phyloP scores from a whole-genome alignment of 176 grass and related monocot species.

The Oryza meyeriana region DNA sequence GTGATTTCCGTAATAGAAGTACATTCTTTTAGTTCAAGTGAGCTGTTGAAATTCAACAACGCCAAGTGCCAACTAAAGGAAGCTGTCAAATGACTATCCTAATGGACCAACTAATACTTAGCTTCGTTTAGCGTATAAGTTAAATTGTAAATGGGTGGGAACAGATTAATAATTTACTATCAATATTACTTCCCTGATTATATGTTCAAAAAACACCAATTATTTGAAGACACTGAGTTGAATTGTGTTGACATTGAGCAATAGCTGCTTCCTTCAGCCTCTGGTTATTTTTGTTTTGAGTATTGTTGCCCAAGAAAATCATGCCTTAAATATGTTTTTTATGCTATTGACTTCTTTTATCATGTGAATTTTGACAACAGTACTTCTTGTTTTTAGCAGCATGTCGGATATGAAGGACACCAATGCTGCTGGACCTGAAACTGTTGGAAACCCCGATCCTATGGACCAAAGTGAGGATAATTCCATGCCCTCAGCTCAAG shows the following conservation, averaged over 20 bases:
- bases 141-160: background rate
- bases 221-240: background rate
- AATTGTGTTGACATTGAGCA: background rate
- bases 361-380: background rate
- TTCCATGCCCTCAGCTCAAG: conserved; percentile 74
- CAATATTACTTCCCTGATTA: background rate
- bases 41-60: background rate
- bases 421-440: conserved; percentile 6
- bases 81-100: background rate
- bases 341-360: background rate
- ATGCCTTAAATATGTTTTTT: background rate
- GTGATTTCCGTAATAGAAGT: conserved; percentile 7
- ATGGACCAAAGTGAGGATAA: conserved; percentile 57
- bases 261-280: background rate
- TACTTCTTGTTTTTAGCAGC: conserved; percentile 18
- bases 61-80: background rate
- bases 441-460: conserved; percentile 39
- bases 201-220: background rate
- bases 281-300: background rate
- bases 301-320: background rate
- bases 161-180: background rate
- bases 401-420: conserved; percentile 47
- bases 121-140: background rate
- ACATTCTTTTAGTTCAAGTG: background rate
- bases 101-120: background rate